Base-by-base conservation (phyloP, 129 eudicot species). In the Erigeron canadensis region DNA sequence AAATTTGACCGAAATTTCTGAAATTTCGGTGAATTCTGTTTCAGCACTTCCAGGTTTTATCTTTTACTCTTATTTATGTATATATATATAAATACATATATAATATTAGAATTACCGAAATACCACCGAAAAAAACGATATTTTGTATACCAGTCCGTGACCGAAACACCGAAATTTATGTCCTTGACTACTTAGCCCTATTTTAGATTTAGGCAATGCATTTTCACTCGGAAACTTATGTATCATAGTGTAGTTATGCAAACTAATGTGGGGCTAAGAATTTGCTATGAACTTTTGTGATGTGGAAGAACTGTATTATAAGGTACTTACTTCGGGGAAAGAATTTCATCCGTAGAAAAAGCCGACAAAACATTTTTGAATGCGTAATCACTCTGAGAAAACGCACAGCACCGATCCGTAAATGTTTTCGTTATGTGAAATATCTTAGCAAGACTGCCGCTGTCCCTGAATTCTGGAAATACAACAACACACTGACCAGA, bases 381-480 rank as follows among this genome's bases (percentile, higher is more conserved):
- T 66, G 70, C 57, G 6, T 18, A 38, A 67, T 81, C 82, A 37
- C 69, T 74, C 47, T 82, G 78, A 71, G 83, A 75, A 47, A 69
- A 10, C 63, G 54, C 69, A 63, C 74, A 70, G 73, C 79, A 85
- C 57, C 58, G 86, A 65, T 59, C 67, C 73, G 66, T 53, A 79
- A 81, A 85, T 50, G 77, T 46, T 63, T 73, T 70, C 23, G 79
- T 82, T 42, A 85, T 72, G 54, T 65, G 80, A 46, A 77, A 70
- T 61, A 90, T 73, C 78, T 88, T 84, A 22, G 70, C 80, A 65
- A 90, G 82, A 82, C 93, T 86, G 74, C 38, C 61, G 39, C n/a
- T 44, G 22, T 83, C 91, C 43, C 45, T 77, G 65, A 65, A 71
- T 42, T 85, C 77, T 45, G 96, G 81, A 70, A 80, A 82, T 48